Conservation (phyloP, 2,329 filamentous ascomycete genomes). For the Didymella lethalis region DNA sequence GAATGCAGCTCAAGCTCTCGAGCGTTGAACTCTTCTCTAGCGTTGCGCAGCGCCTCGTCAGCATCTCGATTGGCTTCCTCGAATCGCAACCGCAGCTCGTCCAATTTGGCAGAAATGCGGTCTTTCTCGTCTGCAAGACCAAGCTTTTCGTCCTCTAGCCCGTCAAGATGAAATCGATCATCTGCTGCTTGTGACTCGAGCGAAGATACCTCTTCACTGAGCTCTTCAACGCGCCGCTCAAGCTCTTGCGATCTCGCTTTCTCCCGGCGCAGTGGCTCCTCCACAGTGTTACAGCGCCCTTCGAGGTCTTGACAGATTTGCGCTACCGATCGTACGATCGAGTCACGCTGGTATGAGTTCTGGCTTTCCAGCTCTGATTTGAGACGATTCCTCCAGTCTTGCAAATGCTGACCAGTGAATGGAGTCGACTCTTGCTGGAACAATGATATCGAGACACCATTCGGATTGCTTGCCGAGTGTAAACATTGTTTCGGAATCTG, state of each 20-base stretch:
- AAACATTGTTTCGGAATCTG: constrained; percentile 23
- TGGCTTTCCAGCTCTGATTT: constrained; percentile 53
- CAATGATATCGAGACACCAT: constrained; percentile 33
- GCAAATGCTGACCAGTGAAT: constrained; percentile 37
- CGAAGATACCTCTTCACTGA: constrained; percentile 49
- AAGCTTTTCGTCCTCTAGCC: constrained; percentile 49
- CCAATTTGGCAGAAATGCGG: constrained; percentile 41
- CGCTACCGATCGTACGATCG: constrained; percentile 58
- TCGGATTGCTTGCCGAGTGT: constrained; percentile 19
- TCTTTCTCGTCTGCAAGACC: constrained; percentile 46
- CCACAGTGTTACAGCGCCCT: constrained; percentile 62
- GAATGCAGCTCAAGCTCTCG: constrained; percentile 51
- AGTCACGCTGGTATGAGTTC: constrained; percentile 54
- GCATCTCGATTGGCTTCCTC: constrained; percentile 47
- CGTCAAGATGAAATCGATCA: constrained; percentile 42
- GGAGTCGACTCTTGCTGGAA: constrained; percentile 54
- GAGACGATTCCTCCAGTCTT: constrained; percentile 61
- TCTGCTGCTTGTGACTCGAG: constrained; percentile 41
- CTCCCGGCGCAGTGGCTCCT: constrained; percentile 61
- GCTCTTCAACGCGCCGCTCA: constrained; percentile 40
- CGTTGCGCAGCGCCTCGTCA: constrained; percentile 35
- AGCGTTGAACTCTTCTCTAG: constrained; percentile 33
- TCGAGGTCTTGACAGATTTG: constrained; percentile 66
- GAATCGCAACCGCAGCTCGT: constrained; percentile 50
- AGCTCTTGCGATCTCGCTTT: constrained; percentile 47